phyloP scores from a whole-genome alignment of 2,329 filamentous ascomycete species.

The Beauveria rudraprayagi region DNA sequence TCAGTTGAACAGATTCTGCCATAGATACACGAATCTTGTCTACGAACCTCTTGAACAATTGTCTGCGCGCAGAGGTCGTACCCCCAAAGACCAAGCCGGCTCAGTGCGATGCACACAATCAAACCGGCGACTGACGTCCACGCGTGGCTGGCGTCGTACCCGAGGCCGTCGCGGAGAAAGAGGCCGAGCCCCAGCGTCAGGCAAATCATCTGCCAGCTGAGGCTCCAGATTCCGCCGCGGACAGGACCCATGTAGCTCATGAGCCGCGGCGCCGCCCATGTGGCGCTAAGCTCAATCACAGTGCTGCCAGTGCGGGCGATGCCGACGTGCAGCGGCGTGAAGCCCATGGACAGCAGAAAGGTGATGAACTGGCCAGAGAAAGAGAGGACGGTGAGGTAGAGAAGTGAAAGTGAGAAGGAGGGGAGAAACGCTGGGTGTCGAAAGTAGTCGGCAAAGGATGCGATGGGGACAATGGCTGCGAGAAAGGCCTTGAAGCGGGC shows the following conservation, averaged over 20 bases:
- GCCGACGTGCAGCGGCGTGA: conserved; percentile 44
- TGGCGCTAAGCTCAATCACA: conserved; percentile 51
- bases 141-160: conserved; percentile 15
- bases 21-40: not conserved
- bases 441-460: conserved; percentile 35
- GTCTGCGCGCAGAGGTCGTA: conserved; percentile 54
- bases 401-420: conserved; percentile 49
- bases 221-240: conserved; percentile 62
- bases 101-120: conserved; percentile 43
- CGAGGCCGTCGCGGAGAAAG: conserved; percentile 32
- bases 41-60: conserved; percentile 51
- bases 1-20: not conserved
- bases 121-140: conserved; percentile 38
- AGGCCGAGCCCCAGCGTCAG: conserved; percentile 36
- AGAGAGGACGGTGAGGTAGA: conserved; percentile 54
- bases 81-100: conserved; percentile 52
- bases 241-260: conserved; percentile 49
- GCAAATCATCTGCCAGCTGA: conserved; percentile 58
- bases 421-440: conserved; percentile 49
- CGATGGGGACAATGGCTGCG: conserved; percentile 10
- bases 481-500: not conserved
- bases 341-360: conserved; percentile 48
- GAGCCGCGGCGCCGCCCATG: conserved; percentile 49
- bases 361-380: conserved; percentile 58
- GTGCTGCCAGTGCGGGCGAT: conserved; percentile 44